Percentiles rank a stretch among this genome's conserved stretches.
These are phyloP conservation scores for Lichtheimia hyalospora DNA, from an alignment of 371 early-diverging fungal species.

Conservation along the genomic window DNA sequence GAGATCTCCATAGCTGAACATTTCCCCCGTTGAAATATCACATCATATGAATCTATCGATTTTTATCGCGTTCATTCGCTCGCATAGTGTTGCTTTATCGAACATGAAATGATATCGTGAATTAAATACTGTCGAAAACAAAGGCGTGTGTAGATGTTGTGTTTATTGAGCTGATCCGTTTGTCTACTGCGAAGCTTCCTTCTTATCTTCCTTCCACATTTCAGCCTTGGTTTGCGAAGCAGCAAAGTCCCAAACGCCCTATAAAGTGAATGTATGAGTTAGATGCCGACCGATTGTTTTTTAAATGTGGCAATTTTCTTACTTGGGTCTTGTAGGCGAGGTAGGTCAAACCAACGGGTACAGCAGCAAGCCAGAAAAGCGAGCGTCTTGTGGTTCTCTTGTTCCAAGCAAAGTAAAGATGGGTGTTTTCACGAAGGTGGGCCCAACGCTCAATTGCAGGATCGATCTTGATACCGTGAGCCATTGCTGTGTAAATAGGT, in stretches of 20 bases:
- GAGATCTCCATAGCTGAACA: no score
- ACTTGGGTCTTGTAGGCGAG: slow-evolving; percentile 54
- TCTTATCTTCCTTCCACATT: slow-evolving; percentile 10
- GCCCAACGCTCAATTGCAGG: slow-evolving; percentile 70
- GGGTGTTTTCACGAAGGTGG: slow-evolving; percentile 63
- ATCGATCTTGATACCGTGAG: slow-evolving; percentile 43
- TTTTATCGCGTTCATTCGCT: no score
- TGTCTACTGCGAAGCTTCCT: no score
- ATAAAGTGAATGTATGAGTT: not conserved
- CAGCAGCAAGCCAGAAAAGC: slow-evolving; percentile 47
- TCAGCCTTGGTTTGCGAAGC: slow-evolving; percentile 48
- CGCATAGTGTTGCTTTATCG: no score
- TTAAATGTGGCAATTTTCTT: slow-evolving; percentile 11
- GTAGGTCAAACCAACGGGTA: slow-evolving; percentile 55
- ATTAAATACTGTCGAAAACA: no score
- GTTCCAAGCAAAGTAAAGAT: slow-evolving; percentile 57
- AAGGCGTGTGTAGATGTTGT: no score
- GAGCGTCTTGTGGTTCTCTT: slow-evolving; percentile 47
- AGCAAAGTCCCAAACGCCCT: slow-evolving; percentile 50
- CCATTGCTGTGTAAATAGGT: slow-evolving; percentile 9
- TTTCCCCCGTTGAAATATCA: no score
- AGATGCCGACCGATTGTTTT: not conserved
- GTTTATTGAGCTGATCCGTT: no score
- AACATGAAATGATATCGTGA: no score
- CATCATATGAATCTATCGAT: no score